Evolutionary conservation across 1,284 basidiomycete genomes (phyloP).

Genomic region (Trichosporon faecale): DNA sequence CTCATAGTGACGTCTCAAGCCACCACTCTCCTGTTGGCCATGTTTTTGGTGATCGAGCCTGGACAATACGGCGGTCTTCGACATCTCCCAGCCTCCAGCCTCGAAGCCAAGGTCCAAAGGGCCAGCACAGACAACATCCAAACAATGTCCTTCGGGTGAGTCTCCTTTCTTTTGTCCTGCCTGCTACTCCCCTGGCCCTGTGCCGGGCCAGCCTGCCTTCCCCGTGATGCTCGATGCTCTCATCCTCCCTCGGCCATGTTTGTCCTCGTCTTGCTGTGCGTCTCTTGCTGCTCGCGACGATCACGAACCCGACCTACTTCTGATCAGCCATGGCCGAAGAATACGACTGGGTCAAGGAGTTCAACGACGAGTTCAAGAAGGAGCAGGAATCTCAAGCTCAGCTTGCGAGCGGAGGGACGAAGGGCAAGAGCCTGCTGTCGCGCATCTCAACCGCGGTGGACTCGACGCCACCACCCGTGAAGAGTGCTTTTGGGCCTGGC

Average conservation of each 20-base stretch:
- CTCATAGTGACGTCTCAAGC: not conserved
- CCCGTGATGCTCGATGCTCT: not conserved
- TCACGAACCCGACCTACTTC: not conserved
- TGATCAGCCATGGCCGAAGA: not conserved
- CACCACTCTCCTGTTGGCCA: not conserved
- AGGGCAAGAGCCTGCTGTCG: too few relatives aligned
- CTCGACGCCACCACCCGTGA: not conserved
- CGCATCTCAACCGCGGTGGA: too few relatives aligned
- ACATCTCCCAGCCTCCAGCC: not conserved
- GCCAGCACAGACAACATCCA: not conserved
- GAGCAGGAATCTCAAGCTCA: not conserved
- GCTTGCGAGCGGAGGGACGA: too few relatives aligned
- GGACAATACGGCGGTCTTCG: not conserved
- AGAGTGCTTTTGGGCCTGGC: not conserved
- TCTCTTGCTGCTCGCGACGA: not conserved
- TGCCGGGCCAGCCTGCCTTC: not conserved
- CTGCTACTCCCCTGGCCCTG: not conserved
- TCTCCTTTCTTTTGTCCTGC: not conserved
- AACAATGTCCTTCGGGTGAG: conserved; percentile 15
- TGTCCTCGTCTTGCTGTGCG: not conserved
- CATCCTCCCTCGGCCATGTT: not conserved
- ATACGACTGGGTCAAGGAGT: not conserved
- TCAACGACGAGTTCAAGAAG: not conserved
- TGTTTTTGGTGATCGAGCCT: not conserved
- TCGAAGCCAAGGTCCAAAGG: not conserved